A percentile compares a stretch with the other conserved stretches of the same genome.
Evolutionary conservation across 1,139 yeast genomes (phyloP).

Genomic region (Yamadazyma trypodendri): DNA sequence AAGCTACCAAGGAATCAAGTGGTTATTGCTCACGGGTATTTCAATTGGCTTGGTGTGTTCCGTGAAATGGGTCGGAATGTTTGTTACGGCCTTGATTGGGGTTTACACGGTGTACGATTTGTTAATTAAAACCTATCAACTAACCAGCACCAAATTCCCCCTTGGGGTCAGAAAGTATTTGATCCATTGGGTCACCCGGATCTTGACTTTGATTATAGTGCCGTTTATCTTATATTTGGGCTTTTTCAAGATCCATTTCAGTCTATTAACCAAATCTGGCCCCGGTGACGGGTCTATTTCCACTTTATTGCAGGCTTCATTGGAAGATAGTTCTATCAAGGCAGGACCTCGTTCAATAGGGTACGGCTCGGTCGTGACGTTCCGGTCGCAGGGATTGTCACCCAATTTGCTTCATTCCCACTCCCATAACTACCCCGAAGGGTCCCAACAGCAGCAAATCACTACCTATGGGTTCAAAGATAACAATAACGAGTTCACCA

Average conservation of each 20-base stretch:
- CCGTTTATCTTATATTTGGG: slow-evolving; percentile 69
- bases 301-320: slow-evolving; percentile 66
- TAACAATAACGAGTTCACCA: slow-evolving; percentile 60
- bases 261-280: slow-evolving; percentile 72
- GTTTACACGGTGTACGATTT: slow-evolving; percentile 78
- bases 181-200: slow-evolving; percentile 71
- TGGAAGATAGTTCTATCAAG: slow-evolving; percentile 52
- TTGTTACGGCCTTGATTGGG: slow-evolving; percentile 82
- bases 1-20: slow-evolving; percentile 44
- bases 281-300: slow-evolving; percentile 76
- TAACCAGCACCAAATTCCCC: slow-evolving; percentile 28
- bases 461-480: slow-evolving; percentile 79
- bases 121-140: slow-evolving; percentile 60
- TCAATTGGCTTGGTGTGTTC: slow-evolving; percentile 91
- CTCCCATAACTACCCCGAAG: slow-evolving; percentile 64
- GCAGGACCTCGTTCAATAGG: slow-evolving; percentile 62
- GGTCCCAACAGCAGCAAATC: slow-evolving; percentile 71
- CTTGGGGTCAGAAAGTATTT: slow-evolving; percentile 39
- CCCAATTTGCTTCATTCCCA: slow-evolving; percentile 76
- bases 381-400: slow-evolving; percentile 71
- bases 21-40: slow-evolving; percentile 70
- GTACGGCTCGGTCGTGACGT: slow-evolving; percentile 60
- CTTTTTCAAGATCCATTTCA: slow-evolving; percentile 79
- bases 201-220: slow-evolving; percentile 64
- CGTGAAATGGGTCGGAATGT: slow-evolving; percentile 95